Percentiles rank a stretch among this genome's conserved stretches.
Evolutionary conservation across 768 basidiomycete species (phyloP).

Genomic region (Pisolithus sp.): DNA sequence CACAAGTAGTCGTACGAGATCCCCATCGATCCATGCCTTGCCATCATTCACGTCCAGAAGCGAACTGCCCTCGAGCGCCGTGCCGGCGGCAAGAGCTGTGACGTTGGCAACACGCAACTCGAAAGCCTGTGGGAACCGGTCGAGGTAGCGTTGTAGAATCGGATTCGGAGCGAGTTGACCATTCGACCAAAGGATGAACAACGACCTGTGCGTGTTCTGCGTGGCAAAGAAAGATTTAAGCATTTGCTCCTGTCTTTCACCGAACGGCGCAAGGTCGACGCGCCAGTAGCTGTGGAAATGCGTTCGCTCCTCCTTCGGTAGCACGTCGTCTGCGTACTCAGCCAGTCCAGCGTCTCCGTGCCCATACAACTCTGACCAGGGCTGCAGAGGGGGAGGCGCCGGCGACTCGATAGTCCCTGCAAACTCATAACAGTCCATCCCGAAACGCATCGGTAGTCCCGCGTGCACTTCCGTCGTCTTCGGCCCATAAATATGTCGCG

Average conservation of each 20-base stretch:
- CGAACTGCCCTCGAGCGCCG: conserved; percentile 62
- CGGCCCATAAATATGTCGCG: conserved; percentile 54
- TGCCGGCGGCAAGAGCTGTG: conserved; percentile 59
- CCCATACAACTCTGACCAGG: background rate
- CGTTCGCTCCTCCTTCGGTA: conserved; percentile 38
- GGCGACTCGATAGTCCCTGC: conserved; percentile 65
- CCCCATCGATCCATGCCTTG: conserved; percentile 93
- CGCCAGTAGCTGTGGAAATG: conserved; percentile 95
- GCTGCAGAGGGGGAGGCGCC: conserved; percentile 10
- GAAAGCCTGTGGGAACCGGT: conserved; percentile 64
- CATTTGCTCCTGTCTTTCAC: conserved; percentile 80
- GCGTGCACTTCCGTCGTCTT: conserved; percentile 70
- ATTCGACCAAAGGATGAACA: conserved; percentile 89
- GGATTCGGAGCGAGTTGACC: conserved; percentile 56
- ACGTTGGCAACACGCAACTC: conserved; percentile 67
- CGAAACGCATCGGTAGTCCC: conserved; percentile 70
- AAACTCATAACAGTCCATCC: conserved; percentile 90
- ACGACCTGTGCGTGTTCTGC: conserved; percentile 58
- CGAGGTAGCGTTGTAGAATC: conserved; percentile 55
- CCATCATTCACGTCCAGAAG: conserved; percentile 58
- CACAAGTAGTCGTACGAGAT: conserved; percentile 81
- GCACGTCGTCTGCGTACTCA: background rate
- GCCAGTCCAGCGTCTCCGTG: background rate
- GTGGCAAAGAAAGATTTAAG: conserved; percentile 93
- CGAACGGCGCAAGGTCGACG: conserved; percentile 77